Percentiles rank a stretch among this genome's conserved stretches.
phyloP scores from a whole-genome alignment of 192 early-diverging fungal species.

The Phycomyces nitens region DNA sequence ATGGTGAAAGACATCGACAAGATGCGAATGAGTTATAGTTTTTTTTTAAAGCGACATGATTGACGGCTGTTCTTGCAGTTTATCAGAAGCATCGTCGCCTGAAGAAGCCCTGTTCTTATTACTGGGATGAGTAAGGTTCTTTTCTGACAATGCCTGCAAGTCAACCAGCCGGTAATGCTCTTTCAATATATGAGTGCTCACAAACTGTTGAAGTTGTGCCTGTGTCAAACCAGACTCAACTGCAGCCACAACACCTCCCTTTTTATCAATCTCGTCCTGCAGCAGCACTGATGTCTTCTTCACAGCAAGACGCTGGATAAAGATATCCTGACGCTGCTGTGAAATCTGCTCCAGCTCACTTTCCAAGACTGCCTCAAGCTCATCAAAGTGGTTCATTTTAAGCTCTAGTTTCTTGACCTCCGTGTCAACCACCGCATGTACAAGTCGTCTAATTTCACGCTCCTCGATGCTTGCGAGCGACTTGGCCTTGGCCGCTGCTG shows the following conservation, averaged over 20 bases:
- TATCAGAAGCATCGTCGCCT: neutral
- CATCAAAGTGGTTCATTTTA: slow-evolving; percentile 92
- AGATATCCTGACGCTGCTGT: slow-evolving; percentile 58
- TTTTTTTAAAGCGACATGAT: neutral
- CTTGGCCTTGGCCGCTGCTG: slow-evolving; percentile 89
- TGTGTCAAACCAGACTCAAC: slow-evolving; percentile 22
- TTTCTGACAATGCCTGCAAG: neutral
- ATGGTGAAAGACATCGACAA: too few species aligned
- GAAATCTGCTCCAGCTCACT: slow-evolving; percentile 82
- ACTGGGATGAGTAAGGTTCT: neutral
- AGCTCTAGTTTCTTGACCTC: slow-evolving; percentile 88
- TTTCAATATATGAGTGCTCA: slow-evolving; percentile 11
- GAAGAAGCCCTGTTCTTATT: neutral
- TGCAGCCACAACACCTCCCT: slow-evolving; percentile 16
- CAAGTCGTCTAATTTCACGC: slow-evolving; percentile 76
- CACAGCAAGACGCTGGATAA: slow-evolving; percentile 56
- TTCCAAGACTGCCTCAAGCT: slow-evolving; percentile 85
- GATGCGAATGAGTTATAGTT: too few species aligned
- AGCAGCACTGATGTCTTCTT: slow-evolving; percentile 47
- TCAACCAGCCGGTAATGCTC: slow-evolving; percentile 22
- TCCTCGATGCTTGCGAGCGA: slow-evolving; percentile 81
- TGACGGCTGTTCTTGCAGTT: neutral
- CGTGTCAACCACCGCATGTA: slow-evolving; percentile 77
- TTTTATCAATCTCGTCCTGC: slow-evolving; percentile 33
- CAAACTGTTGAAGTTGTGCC: slow-evolving; percentile 23